phyloP scores from a whole-genome alignment of 1,284 basidiomycete species.

The Ustilago cynodontis region DNA sequence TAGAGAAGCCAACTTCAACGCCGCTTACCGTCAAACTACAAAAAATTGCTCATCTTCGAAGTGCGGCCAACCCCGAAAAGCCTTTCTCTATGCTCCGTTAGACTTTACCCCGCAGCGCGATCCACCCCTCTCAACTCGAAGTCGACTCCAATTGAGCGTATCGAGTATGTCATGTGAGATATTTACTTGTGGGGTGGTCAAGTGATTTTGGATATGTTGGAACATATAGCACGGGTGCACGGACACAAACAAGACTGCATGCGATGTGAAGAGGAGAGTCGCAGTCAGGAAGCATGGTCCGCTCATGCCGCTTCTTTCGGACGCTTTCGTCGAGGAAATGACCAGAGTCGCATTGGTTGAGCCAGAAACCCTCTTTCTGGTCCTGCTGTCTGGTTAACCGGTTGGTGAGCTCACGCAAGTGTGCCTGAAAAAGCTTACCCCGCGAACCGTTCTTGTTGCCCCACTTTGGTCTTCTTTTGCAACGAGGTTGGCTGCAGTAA shows the following conservation, averaged over 20 bases:
- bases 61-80: constrained; percentile 10
- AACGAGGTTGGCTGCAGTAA: not conserved
- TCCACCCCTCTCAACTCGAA: too few species aligned
- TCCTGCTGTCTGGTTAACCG: not conserved
- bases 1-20: not conserved
- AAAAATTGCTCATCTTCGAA: not conserved
- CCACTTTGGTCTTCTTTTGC: not conserved
- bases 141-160: too few species aligned
- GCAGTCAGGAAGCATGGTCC: too few species aligned
- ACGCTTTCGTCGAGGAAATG: not conserved
- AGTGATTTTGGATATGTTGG: not conserved
- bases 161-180: too few species aligned
- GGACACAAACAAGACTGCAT: not conserved
- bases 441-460: not conserved
- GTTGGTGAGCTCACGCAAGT: not conserved
- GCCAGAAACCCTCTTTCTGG: too few species aligned
- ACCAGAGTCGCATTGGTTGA: not conserved
- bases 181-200: not conserved
- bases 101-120: not conserved
- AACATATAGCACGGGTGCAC: not conserved
- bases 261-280: not conserved
- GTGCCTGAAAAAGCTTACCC: constrained; percentile 11
- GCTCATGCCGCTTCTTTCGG: too few species aligned
- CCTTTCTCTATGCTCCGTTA: not conserved
- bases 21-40: constrained; percentile 7